Evolutionary conservation across 352 stramenopile species (phyloP).

Genomic region (Phytophthora macrochlamydospora): DNA sequence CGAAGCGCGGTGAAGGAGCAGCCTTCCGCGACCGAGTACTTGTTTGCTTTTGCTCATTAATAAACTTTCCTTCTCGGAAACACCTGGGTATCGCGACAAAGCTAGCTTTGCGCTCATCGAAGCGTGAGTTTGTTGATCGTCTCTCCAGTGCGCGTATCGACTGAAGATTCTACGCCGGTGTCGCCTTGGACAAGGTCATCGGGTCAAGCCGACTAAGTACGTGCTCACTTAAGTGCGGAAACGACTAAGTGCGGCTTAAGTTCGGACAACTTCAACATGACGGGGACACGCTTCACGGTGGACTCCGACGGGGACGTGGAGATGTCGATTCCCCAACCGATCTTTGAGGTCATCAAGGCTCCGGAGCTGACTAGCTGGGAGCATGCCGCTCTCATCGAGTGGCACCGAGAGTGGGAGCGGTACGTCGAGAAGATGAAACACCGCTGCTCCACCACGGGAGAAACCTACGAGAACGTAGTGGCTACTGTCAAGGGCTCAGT

Average conservation of each 20-base stretch:
- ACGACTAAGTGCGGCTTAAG: neutral
- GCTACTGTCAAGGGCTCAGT: conserved; percentile 12
- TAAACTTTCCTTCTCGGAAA: neutral
- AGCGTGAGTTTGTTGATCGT: neutral
- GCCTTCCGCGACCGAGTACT: too few species aligned
- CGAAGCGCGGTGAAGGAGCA: too few species aligned
- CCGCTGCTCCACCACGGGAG: conserved; percentile 11
- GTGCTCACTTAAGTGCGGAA: conserved; percentile 3
- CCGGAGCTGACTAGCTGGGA: conserved; percentile 16
- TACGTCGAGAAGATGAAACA: conserved; percentile 17
- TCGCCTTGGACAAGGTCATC: neutral
- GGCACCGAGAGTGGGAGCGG: conserved; percentile 7
- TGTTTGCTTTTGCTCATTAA: neutral
- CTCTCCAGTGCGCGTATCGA: neutral
- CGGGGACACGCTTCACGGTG: conserved; percentile 3
- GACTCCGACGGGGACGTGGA: conserved; percentile 14
- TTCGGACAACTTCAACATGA: conserved; percentile 9
- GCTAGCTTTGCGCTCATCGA: neutral
- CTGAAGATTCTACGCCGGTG: neutral
- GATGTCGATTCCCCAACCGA: conserved; percentile 15
- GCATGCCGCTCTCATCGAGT: conserved; percentile 15
- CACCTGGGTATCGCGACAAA: neutral
- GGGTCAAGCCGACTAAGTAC: conserved; percentile 2
- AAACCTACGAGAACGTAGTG: conserved; percentile 21
- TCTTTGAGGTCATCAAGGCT: conserved; percentile 19